These are phyloP conservation scores for Aspergillus chevalieri DNA, from an alignment of 2,329 filamentous ascomycete species.

Conservation along the genomic window DNA sequence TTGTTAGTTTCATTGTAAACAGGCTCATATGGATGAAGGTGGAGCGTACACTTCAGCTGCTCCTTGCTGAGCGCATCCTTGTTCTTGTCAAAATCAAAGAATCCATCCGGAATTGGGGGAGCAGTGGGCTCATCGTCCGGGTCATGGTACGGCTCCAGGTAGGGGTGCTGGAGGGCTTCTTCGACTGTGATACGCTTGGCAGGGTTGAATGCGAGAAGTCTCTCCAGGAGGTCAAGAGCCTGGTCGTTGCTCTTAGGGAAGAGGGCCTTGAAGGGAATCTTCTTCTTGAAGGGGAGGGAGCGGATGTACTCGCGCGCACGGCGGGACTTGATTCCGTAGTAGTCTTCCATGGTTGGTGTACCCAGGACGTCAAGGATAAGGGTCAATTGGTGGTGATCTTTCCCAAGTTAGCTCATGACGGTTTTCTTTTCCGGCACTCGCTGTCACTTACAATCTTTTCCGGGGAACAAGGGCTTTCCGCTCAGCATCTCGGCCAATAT, in stretches of 20 bases:
- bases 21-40: constrained; percentile 7
- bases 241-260: constrained; percentile 99
- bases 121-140: constrained; percentile 97
- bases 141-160: constrained; percentile 97
- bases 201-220: constrained; percentile 94
- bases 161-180: constrained; percentile 93
- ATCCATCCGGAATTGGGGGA: constrained; percentile 93
- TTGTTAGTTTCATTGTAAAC: constrained; percentile 6
- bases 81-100: constrained; percentile 99
- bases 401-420: constrained; percentile 1
- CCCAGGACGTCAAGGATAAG: constrained; percentile 95
- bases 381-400: constrained; percentile 96
- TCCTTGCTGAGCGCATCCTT: constrained; percentile 98
- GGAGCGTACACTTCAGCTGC: constrained; percentile 72
- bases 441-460: constrained; percentile 79
- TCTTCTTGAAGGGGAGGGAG: constrained; percentile 98
- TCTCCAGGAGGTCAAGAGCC: constrained; percentile 88
- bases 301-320: constrained; percentile 97
- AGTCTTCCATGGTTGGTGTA: constrained; percentile 98
- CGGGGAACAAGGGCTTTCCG: constrained; percentile 94
- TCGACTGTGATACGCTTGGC: constrained; percentile 98
- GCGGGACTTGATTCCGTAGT: constrained; percentile 98
- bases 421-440: background rate
- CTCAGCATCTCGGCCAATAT: constrained; percentile 98
- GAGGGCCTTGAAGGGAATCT: constrained; percentile 93